A percentile compares a stretch with the other conserved stretches of the same genome.
Evolutionary conservation across 1,284 basidiomycete species (phyloP).

Genomic region (Ceratobasidium sp.): DNA sequence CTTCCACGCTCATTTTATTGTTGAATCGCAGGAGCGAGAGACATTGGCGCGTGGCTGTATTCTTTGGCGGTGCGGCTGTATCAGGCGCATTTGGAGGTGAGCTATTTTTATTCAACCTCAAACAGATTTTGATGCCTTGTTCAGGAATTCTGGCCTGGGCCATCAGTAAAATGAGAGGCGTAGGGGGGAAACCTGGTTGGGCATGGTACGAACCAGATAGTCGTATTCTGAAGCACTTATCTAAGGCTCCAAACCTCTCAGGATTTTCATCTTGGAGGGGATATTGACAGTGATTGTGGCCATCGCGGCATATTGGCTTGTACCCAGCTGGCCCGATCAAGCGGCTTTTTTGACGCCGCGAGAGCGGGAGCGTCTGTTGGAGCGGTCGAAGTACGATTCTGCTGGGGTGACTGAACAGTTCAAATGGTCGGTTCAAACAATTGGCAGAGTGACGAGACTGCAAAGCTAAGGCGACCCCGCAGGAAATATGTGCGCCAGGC

Average conservation of each 20-base stretch:
- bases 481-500: slow-evolving; percentile 66
- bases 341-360: slow-evolving; percentile 50
- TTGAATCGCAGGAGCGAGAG: slow-evolving; percentile 60
- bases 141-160: slow-evolving; percentile 62
- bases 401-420: slow-evolving; percentile 58
- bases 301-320: slow-evolving; percentile 63
- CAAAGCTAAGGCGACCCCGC: slow-evolving; percentile 52
- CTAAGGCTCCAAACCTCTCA: slow-evolving; percentile 46
- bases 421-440: slow-evolving; percentile 49
- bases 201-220: slow-evolving; percentile 56
- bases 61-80: slow-evolving; percentile 66
- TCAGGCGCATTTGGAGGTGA: slow-evolving; percentile 68
- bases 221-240: neutral
- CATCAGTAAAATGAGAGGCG: slow-evolving; percentile 68
- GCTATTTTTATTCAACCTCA: slow-evolving; percentile 4
- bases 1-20: neutral
- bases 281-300: slow-evolving; percentile 63
- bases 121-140: slow-evolving; percentile 31
- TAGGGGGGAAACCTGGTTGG: slow-evolving; percentile 67
- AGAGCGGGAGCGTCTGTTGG: slow-evolving; percentile 13
- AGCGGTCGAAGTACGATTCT: slow-evolving; percentile 60
- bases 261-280: slow-evolving; percentile 74
- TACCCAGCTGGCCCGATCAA: slow-evolving; percentile 67
- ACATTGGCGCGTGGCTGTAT: slow-evolving; percentile 68
- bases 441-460: neutral